Evolutionary conservation across 2,329 filamentous ascomycete genomes (phyloP).

Genomic region (Falciphora oryzae): DNA sequence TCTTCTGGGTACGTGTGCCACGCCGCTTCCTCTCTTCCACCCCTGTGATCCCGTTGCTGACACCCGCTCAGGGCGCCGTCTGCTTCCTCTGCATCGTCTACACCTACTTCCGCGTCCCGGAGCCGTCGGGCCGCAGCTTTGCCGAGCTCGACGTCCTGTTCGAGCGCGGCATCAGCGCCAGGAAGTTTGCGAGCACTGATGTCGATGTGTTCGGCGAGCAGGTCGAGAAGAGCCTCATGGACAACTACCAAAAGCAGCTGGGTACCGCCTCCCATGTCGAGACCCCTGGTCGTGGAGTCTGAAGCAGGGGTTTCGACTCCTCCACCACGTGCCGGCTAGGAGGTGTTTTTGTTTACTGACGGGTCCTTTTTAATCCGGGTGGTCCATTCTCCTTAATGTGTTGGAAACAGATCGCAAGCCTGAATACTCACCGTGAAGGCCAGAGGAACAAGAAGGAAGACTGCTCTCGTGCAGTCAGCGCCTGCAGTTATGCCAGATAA

Average conservation of each 20-base stretch:
- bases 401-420: too few relatives aligned
- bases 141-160: conserved; percentile 84
- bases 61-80: conserved; percentile 50
- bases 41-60: not conserved
- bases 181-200: conserved; percentile 61
- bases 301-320: not conserved
- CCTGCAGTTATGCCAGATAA: not conserved
- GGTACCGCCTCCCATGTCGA: conserved; percentile 8
- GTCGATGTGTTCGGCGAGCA: conserved; percentile 51
- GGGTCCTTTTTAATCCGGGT: too few relatives aligned
- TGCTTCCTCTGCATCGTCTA: conserved; percentile 79
- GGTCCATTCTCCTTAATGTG: too few relatives aligned
- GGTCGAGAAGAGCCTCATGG: conserved; percentile 41
- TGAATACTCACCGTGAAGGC: too few relatives aligned
- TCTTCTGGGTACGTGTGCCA: conserved; percentile 64
- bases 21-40: not conserved
- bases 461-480: too few relatives aligned
- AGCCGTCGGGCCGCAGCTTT: conserved; percentile 74
- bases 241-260: conserved; percentile 39
- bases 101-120: conserved; percentile 74
- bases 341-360: not conserved
- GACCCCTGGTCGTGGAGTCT: not conserved
- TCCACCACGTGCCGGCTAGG: too few relatives aligned
- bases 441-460: too few relatives aligned
- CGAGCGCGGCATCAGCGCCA: conserved; percentile 62